These are phyloP conservation scores for Kondoa malvinella DNA, from an alignment of 768 basidiomycete genomes.

Conservation along the genomic window DNA sequence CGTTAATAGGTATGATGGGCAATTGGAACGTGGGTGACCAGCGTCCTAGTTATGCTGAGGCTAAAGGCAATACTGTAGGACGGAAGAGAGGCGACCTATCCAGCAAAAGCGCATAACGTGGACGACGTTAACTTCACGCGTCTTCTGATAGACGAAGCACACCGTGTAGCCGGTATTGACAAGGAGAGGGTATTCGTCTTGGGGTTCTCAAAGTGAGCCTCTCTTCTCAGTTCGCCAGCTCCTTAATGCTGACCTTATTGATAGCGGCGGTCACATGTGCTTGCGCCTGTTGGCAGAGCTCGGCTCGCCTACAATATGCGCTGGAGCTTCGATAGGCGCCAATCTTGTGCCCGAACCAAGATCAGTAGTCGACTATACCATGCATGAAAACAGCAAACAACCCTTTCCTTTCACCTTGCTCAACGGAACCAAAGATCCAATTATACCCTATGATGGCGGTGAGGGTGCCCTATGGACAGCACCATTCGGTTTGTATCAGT, in stretches of 20 bases:
- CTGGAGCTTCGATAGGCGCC: neutral
- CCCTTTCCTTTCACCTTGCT: neutral
- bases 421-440: neutral
- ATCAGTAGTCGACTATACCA: neutral
- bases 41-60: neutral
- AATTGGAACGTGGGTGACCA: neutral
- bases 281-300: neutral
- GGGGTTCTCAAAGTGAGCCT: neutral
- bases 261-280: neutral
- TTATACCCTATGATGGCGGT: neutral
- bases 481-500: neutral
- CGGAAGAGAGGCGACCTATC: neutral
- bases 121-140: neutral
- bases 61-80: neutral
- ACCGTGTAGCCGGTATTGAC: neutral
- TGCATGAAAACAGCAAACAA: neutral
- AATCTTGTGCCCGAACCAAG: neutral
- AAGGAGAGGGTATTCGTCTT: neutral
- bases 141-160: neutral
- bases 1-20: neutral
- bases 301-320: neutral
- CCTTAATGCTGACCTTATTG: neutral
- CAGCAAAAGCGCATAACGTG: neutral
- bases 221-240: neutral
- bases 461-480: neutral